Evolutionary conservation across 768 basidiomycete species (phyloP).

Genomic region (Daedalea quercina): DNA sequence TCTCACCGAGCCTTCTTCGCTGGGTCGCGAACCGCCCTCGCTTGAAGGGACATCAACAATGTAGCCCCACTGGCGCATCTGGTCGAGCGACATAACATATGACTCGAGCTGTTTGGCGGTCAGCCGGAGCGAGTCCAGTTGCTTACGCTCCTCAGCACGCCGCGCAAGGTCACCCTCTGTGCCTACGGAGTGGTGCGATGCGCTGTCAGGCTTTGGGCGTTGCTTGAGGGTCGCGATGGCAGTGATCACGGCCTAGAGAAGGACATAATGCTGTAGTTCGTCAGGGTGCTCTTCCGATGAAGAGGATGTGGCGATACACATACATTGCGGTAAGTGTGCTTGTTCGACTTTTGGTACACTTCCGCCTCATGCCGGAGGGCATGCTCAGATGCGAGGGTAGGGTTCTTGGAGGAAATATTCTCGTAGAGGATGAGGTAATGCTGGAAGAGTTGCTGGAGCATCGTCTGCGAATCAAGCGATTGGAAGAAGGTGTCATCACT

Average conservation of each 20-base stretch:
- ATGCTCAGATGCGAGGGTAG: constrained; percentile 67
- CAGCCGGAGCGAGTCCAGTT: constrained; percentile 46
- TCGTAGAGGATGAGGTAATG: constrained; percentile 69
- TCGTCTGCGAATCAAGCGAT: constrained; percentile 34
- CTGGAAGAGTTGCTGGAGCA: constrained; percentile 70
- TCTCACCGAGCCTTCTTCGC: constrained; percentile 49
- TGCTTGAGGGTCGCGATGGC: constrained; percentile 46
- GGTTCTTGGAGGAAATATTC: constrained; percentile 42
- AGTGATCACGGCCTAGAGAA: constrained; percentile 41
- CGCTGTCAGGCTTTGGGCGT: constrained; percentile 47
- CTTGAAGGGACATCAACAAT: constrained; percentile 60
- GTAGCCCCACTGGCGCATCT: constrained; percentile 65
- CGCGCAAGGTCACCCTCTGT: constrained; percentile 58
- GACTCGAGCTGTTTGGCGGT: constrained; percentile 47
- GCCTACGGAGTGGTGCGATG: constrained; percentile 68
- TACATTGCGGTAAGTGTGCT: constrained; percentile 81
- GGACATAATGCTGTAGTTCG: constrained; percentile 6
- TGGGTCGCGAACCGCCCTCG: constrained; percentile 57
- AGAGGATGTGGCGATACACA: constrained; percentile 15
- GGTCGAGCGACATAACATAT: constrained; percentile 50
- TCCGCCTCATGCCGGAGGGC: constrained; percentile 78
- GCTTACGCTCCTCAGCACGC: constrained; percentile 48
- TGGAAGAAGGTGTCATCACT: not conserved
- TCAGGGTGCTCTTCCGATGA: constrained; percentile 8
- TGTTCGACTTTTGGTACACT: constrained; percentile 66